Conservation (phyloP, 1,284 basidiomycete species). For the Ustilago xerochloae region DNA sequence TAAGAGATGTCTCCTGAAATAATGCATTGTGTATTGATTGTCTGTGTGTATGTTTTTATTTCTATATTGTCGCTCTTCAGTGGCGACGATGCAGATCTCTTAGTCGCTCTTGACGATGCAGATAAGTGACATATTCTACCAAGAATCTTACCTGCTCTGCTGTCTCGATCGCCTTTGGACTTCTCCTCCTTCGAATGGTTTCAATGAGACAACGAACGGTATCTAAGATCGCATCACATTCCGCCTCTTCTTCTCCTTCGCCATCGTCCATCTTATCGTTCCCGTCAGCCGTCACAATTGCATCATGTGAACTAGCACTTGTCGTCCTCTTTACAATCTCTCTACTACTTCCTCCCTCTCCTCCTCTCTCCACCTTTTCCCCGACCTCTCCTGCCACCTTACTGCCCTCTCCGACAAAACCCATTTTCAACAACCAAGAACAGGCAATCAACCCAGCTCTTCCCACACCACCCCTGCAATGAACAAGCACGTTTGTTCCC, state of each 20-base stretch:
- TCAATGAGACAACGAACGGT: slow-evolving; percentile 52
- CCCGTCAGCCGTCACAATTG: background rate
- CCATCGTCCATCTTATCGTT: background rate
- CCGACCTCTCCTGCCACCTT: background rate
- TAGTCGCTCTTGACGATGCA: slow-evolving; percentile 50
- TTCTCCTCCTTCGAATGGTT: slow-evolving; percentile 57
- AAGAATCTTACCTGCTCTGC: slow-evolving; percentile 66
- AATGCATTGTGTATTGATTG: background rate
- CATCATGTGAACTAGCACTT: slow-evolving; percentile 2
- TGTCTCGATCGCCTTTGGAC: slow-evolving; percentile 66
- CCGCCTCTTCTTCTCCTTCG: slow-evolving; percentile 11
- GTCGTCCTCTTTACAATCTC: slow-evolving; percentile 22
- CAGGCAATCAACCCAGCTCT: slow-evolving; percentile 91
- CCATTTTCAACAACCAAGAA: slow-evolving; percentile 92
- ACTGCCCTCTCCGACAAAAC: slow-evolving; percentile 71
- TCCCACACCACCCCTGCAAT: slow-evolving; percentile 94
- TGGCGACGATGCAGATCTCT: background rate
- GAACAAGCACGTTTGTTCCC: slow-evolving; percentile 82
- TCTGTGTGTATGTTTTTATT: background rate
- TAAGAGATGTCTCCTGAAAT: no score
- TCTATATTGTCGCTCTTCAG: background rate
- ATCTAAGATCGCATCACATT: slow-evolving; percentile 31
- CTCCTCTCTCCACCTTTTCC: background rate
- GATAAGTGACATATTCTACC: slow-evolving; percentile 52
- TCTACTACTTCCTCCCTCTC: background rate